Evolutionary conservation across 2,329 filamentous ascomycete species (phyloP).

Genomic region (Penicillium janthinellum): DNA sequence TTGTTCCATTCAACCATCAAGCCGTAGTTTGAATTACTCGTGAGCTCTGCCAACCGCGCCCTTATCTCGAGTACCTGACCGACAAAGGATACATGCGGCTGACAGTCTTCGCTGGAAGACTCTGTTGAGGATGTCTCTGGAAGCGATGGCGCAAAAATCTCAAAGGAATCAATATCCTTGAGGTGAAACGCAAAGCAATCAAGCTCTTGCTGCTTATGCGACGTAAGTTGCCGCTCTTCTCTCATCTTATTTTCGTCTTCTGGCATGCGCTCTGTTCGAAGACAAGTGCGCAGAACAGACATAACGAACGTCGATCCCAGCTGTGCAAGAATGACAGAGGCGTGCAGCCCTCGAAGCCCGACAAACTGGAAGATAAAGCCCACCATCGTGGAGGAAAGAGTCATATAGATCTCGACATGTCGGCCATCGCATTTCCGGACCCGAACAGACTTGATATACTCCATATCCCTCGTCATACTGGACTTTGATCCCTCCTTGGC

Average conservation of each 20-base stretch:
- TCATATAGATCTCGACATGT: conserved; percentile 22
- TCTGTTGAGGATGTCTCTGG: conserved; percentile 9
- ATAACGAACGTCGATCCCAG: conserved; percentile 41
- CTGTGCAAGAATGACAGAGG: conserved; percentile 40
- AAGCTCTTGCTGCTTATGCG: conserved; percentile 34
- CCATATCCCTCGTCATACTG: conserved; percentile 15
- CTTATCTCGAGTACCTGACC: conserved; percentile 24
- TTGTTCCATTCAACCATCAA: conserved; percentile 27
- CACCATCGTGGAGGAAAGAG: conserved; percentile 30
- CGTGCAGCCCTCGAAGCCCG: conserved; percentile 41
- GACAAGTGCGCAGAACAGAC: conserved; percentile 38
- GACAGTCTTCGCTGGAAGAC: not conserved
- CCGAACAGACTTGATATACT: conserved; percentile 35
- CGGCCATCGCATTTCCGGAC: conserved; percentile 15
- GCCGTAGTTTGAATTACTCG: conserved; percentile 8
- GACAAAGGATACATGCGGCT: not conserved
- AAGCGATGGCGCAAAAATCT: conserved; percentile 11
- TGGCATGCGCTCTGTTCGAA: conserved; percentile 37
- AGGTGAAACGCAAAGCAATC: conserved; percentile 37
- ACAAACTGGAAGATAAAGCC: conserved; percentile 45
- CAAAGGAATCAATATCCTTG: conserved; percentile 27
- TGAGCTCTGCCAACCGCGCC: conserved; percentile 27
- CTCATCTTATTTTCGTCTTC: conserved; percentile 32
- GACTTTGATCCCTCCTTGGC: conserved; percentile 26
- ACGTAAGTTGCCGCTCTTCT: conserved; percentile 23